Conservation (phyloP, 2,329 filamentous ascomycete species). For the Leptoxyphium fumago region DNA sequence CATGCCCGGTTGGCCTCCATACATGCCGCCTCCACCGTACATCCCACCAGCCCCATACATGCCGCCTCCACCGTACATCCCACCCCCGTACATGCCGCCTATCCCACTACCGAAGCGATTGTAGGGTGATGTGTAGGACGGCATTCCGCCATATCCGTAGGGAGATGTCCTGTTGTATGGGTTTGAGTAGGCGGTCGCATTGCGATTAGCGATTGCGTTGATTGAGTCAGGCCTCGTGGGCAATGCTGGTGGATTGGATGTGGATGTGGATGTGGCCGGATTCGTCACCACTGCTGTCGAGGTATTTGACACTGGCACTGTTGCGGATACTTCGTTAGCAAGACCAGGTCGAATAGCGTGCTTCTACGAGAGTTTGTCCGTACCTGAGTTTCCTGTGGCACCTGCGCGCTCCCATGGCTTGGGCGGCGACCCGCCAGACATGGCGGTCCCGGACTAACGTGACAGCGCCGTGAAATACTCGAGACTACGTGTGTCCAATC, state of each 20-base stretch:
- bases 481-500: no score
- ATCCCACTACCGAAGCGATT: slow-evolving; percentile 33
- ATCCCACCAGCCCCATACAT: slow-evolving; percentile 17
- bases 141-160: slow-evolving; percentile 32
- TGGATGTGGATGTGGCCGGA: slow-evolving; percentile 26
- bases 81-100: slow-evolving; percentile 27
- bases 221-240: slow-evolving; percentile 71
- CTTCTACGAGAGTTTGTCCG: no score
- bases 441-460: neutral
- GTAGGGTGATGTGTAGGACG: slow-evolving; percentile 40
- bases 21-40: slow-evolving; percentile 21
- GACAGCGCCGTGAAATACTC: no score
- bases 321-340: slow-evolving; percentile 12
- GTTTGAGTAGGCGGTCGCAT: slow-evolving; percentile 63
- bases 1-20: slow-evolving; percentile 34
- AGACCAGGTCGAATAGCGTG: no score
- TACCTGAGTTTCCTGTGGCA: slow-evolving; percentile 29
- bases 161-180: slow-evolving; percentile 26
- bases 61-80: slow-evolving; percentile 11
- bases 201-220: slow-evolving; percentile 68
- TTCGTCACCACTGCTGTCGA: slow-evolving; percentile 27
- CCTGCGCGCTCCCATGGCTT: slow-evolving; percentile 92
- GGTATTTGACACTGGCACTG: slow-evolving; percentile 30
- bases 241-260: slow-evolving; percentile 46
- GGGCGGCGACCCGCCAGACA: slow-evolving; percentile 51